Conservation (phyloP, 805 yeast species). For the Saturnispora ahearnii region DNA sequence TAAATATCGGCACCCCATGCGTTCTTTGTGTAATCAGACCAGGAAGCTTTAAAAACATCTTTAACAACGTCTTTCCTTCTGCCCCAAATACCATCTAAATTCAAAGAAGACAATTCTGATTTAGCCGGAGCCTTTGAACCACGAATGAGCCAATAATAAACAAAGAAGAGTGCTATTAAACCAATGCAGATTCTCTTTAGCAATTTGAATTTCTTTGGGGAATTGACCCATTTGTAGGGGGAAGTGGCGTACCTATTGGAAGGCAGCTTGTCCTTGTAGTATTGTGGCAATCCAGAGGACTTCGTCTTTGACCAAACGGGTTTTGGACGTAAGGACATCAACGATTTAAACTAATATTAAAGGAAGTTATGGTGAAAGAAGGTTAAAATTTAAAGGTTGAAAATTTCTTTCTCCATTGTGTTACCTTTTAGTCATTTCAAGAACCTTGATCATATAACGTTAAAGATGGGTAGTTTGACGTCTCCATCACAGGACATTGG, state of each 20-base stretch:
- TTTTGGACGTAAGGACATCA: conserved; percentile 13
- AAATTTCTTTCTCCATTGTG: not conserved
- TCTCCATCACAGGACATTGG: conserved; percentile 47
- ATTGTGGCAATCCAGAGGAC: conserved; percentile 29
- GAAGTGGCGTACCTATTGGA: conserved; percentile 9
- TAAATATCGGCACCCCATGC: conserved; percentile 86
- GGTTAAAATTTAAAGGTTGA: not conserved
- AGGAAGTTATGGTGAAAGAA: not conserved
- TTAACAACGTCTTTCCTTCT: conserved; percentile 49
- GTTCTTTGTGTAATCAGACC: conserved; percentile 64
- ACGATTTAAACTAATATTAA: not conserved
- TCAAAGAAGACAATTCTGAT: not conserved
- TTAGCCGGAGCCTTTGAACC: not conserved
- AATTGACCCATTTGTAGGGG: conserved; percentile 7
- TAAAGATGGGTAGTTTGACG: conserved; percentile 5
- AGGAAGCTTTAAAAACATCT: conserved; percentile 61
- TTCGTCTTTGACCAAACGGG: conserved; percentile 7
- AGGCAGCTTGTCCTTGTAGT: conserved; percentile 42
- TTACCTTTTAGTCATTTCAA: not conserved
- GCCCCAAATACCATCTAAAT: conserved; percentile 30
- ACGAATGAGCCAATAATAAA: conserved; percentile 21
- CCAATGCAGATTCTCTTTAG: conserved; percentile 35
- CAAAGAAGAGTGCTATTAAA: conserved; percentile 33
- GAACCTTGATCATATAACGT: not conserved
- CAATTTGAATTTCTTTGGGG: conserved; percentile 27